These are phyloP conservation scores for Starmerella asiatica DNA, from an alignment of 805 yeast species.

Conservation along the genomic window DNA sequence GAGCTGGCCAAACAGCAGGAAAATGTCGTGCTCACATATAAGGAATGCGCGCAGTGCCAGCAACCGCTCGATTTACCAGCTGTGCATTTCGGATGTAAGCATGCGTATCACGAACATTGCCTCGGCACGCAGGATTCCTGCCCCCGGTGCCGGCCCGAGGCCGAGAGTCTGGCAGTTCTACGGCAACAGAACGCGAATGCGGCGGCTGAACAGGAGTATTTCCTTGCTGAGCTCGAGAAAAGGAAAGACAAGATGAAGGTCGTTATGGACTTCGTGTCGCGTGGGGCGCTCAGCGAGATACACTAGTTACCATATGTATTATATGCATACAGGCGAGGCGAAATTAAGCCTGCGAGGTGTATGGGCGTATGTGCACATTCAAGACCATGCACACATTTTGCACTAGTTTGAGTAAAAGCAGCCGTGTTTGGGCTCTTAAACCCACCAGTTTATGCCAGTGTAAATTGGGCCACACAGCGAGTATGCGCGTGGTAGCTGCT, in stretches of 20 bases:
- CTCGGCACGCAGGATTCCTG: constrained; percentile 36
- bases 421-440: too few relatives aligned
- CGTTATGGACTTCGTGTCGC: constrained; percentile 68
- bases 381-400: too few relatives aligned
- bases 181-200: constrained; percentile 47
- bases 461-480: too few relatives aligned
- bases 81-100: constrained; percentile 73
- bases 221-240: constrained; percentile 41
- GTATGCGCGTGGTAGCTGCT: too few relatives aligned
- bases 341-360: too few relatives aligned
- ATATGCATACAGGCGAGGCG: too few relatives aligned
- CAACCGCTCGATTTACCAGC: constrained; percentile 60
- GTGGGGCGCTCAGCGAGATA: constrained; percentile 53
- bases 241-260: constrained; percentile 55
- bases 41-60: constrained; percentile 53
- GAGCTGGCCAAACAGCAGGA: constrained; percentile 41
- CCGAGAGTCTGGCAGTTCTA: constrained; percentile 49
- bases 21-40: constrained; percentile 45
- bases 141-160: constrained; percentile 62
- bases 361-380: too few relatives aligned
- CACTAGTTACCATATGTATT: not conserved
- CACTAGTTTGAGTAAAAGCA: too few relatives aligned
- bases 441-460: too few relatives aligned
- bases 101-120: constrained; percentile 76
- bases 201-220: constrained; percentile 49